Conservation (phyloP, 1,284 basidiomycete species). For the Rhodotorula sp. region DNA sequence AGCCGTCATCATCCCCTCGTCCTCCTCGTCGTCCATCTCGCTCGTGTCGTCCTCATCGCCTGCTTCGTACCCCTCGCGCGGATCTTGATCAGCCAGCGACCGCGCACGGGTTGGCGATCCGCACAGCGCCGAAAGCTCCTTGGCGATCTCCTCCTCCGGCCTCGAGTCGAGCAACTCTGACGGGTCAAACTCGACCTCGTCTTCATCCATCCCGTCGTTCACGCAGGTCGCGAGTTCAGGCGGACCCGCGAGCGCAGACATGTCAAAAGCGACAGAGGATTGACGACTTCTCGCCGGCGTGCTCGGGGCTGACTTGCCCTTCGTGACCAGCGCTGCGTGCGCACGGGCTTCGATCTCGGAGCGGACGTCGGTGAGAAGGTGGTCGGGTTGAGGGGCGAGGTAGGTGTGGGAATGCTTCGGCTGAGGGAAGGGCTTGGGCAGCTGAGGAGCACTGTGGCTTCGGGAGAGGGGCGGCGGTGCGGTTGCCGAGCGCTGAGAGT, state of each 20-base stretch:
- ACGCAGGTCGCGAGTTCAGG: background rate
- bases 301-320: background rate
- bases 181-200: background rate
- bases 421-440: background rate
- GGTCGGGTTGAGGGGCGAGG: background rate
- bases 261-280: background rate
- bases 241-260: background rate
- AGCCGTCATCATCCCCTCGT: slow-evolving; percentile 18
- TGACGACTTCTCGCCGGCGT: background rate
- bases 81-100: slow-evolving; percentile 8
- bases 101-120: slow-evolving; percentile 26
- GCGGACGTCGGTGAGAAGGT: slow-evolving; percentile 24
- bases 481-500: background rate
- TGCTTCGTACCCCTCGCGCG: slow-evolving; percentile 41
- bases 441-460: no score
- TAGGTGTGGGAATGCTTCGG: background rate
- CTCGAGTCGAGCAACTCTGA: background rate
- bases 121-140: slow-evolving; percentile 31
- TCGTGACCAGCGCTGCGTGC: background rate
- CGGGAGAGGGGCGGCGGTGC: background rate
- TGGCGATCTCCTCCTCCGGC: slow-evolving; percentile 41
- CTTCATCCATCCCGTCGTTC: background rate
- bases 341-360: slow-evolving; percentile 11
- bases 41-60: background rate
- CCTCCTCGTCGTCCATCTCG: slow-evolving; percentile 39